Conservation (phyloP, 768 basidiomycete genomes). For the Tylopilus intermedius region DNA sequence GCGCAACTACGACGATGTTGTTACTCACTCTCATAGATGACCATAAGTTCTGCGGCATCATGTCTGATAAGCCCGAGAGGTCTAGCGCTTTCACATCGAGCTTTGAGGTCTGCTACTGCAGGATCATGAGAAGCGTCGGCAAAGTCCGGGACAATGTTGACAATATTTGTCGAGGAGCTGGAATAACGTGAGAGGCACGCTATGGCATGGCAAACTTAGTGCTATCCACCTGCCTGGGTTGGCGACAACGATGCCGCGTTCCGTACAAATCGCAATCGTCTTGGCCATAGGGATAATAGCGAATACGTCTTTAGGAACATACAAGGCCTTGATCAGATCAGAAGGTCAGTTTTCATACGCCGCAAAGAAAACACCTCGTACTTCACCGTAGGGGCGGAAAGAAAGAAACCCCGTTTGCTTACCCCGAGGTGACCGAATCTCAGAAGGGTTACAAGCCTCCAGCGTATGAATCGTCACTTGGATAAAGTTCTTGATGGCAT, state of each 20-base stretch:
- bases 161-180: slow-evolving; percentile 39
- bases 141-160: slow-evolving; percentile 59
- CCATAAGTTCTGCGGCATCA: slow-evolving; percentile 52
- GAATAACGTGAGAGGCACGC: background rate
- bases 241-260: slow-evolving; percentile 58
- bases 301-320: slow-evolving; percentile 66
- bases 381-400: slow-evolving; percentile 65
- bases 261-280: slow-evolving; percentile 61
- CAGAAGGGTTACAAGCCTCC: slow-evolving; percentile 46
- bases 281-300: slow-evolving; percentile 56
- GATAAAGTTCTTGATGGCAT: slow-evolving; percentile 56
- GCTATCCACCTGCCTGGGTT: slow-evolving; percentile 61
- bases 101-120: slow-evolving; percentile 50
- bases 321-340: slow-evolving; percentile 45
- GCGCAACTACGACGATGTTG: background rate
- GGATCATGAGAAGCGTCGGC: slow-evolving; percentile 34
- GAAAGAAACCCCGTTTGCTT: slow-evolving; percentile 30
- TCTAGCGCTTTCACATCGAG: slow-evolving; percentile 50
- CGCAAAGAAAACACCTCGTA: slow-evolving; percentile 29
- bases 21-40: slow-evolving; percentile 68
- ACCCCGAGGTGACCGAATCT: slow-evolving; percentile 35
- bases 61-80: slow-evolving; percentile 65
- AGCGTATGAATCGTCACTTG: slow-evolving; percentile 57
- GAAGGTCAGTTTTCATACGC: background rate
- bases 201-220: background rate